Percentiles rank a stretch among this genome's conserved stretches.
Conservation (phyloP, 2,329 filamentous ascomycete genomes). For the Alternaria brassicicola region DNA sequence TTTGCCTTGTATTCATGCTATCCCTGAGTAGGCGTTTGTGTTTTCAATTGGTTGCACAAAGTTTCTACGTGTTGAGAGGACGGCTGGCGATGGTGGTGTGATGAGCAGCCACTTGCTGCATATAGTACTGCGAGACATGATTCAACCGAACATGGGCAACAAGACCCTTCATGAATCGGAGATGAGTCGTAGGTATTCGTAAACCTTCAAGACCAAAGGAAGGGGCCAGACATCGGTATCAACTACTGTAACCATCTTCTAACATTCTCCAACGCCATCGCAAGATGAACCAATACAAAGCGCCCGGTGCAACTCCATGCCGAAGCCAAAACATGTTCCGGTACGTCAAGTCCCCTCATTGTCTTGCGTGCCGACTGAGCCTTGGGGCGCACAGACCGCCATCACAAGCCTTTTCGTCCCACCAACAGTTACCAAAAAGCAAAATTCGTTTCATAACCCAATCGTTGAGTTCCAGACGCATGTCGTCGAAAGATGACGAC, state of each 20-base stretch:
- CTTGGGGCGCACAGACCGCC: not conserved
- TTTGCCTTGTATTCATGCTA: not conserved
- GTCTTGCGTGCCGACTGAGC: not conserved
- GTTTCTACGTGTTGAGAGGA: not conserved
- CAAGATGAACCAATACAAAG: constrained; percentile 9
- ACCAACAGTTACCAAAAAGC: not conserved
- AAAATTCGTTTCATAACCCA: not conserved
- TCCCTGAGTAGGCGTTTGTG: not conserved
- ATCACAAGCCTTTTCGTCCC: not conserved
- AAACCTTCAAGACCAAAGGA: not conserved
- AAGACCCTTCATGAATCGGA: not conserved
- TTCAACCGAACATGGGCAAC: not conserved
- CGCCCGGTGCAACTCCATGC: constrained; percentile 9
- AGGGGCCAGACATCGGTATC: not conserved
- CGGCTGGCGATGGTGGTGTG: not conserved
- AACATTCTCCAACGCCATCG: constrained; percentile 11
- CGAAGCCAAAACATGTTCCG: not conserved
- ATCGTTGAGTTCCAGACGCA: not conserved
- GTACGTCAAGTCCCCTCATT: not conserved
- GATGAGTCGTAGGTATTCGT: not conserved
- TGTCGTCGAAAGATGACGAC: not conserved
- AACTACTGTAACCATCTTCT: not conserved
- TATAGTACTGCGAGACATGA: not conserved
- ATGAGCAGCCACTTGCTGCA: not conserved
- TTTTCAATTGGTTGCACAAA: not conserved